Evolutionary conservation across 768 basidiomycete species (phyloP), one percentile per base, ranked within the genome.

Genomic region (Rhizopogon rudus): DNA sequence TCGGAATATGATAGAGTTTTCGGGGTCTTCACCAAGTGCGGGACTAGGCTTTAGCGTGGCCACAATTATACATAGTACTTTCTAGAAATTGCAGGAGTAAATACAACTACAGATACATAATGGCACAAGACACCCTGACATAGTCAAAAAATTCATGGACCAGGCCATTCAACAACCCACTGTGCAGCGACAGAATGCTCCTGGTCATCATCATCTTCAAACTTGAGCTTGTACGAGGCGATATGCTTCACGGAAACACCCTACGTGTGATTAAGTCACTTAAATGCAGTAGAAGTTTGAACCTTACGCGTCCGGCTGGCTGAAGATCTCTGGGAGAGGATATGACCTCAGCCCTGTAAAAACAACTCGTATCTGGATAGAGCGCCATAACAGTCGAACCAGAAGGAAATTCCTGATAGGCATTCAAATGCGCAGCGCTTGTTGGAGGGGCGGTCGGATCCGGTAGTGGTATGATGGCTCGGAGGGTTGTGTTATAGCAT

Each of bases 351-450:
- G 91, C 91, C 28, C 88, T 86, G 64, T 93, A 93, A 74, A 93
- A 93, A 66, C 88, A 91, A 61, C 89, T 93, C 0, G 91, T 93
- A 64, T 93, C 91, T 0, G 91, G 91, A 69, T 92, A 93, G n/a
- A 93, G 73, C 1, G 89, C 91, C 80, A 93, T 81, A 9, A 93
- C 91, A 0, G 79, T 87, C 20, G 86, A 83, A 3, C 89, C 84
- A 0, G 80, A 71, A 22, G 80, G 72, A 65, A 91, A 93, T 59
- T 85, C 84, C 44, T 82, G 87, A 65, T 91, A 90, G 3, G 82
- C 77, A 61, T 76, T 81, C 40, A 83, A 74, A 70, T 91, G 88
- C 16, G 85, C 76, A 0, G 87, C 77, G 63, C 71, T 84, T 44
- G 78, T 80, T 29, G 75, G 66, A 9, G 74, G 71, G 1, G 86